Evolutionary conservation across 495 filamentous ascomycete species (phyloP), one percentile per base, ranked within the genome.

Genomic region (Xylaria flabelliformis): DNA sequence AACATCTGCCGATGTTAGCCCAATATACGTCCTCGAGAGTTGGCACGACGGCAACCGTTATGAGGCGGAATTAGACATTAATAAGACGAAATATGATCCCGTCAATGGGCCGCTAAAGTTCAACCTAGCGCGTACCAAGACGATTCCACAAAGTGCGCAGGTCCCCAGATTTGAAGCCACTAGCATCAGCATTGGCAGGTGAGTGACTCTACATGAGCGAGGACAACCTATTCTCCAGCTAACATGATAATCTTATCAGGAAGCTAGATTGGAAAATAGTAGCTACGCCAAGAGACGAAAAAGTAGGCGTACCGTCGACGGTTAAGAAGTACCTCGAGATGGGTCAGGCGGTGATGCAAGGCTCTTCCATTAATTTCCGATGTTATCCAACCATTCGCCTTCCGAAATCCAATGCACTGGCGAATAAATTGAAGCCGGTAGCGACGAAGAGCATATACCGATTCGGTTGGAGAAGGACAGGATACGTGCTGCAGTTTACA

Each of bases 401-500:
- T 1, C 56, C 42, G 3, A 56, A 36, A 5, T 1, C 6, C 8
- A 15, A 62, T 50, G 24, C 53, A 32, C 12, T 69, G n/a, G 75
- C 69, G 17, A 46, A 48, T 10, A 69, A 73, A 10, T 62, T 82
- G 58, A 74, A 74, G 17, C 72, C 76, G 4, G 82, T 87, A 32
- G 78, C 85, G 1, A 82, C 89, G 24, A 89, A 87, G 72, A 84
- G 86, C 0, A 78, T 87, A 0, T 77, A 89, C 42, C 80, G 79
- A 21, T 89, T 86, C 63, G 77, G 76, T 10, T 76, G 89, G 51
- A 84, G 82, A 62, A 73, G 70, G 2, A 86, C 86, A 0, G 80
- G 82, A 0, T 89, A 88, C 65, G 80, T 88, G 5, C 75, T 91
- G 4, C 87, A 91, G 70, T 79, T 91, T 26, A 80, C 86, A 19